Percentiles rank a stretch among this genome's conserved stretches.
phyloP scores from a whole-genome alignment of 306 rosid genomes.

The Hylodesmum podocarpum region DNA sequence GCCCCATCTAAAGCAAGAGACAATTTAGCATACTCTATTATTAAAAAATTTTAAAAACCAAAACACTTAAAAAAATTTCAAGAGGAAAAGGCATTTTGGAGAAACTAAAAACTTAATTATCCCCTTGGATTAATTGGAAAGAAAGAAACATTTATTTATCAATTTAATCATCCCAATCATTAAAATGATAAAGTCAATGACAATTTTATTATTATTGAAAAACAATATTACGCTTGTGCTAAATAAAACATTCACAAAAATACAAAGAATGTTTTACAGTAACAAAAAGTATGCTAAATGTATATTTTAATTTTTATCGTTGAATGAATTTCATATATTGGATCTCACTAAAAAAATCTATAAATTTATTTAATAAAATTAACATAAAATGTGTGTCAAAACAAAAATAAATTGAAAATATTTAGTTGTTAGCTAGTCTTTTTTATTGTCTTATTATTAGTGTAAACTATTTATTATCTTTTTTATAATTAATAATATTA shows the following conservation, averaged over 20 bases:
- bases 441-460: too few species aligned
- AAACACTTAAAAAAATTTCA: too few species aligned
- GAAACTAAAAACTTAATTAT: too few species aligned
- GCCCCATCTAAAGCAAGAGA: neutral
- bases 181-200: neutral
- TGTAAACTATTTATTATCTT: too few species aligned
- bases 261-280: neutral
- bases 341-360: neutral
- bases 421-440: neutral
- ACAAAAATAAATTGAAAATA: neutral
- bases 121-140: too few species aligned
- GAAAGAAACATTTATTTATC: neutral
- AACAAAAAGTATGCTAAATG: neutral
- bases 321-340: neutral
- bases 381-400: neutral
- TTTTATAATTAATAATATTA: too few species aligned
- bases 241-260: too few species aligned
- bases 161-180: neutral
- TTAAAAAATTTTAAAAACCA: too few species aligned
- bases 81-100: too few species aligned
- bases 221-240: neutral
- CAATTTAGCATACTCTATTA: neutral
- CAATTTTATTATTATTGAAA: neutral
- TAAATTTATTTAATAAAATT: too few species aligned
- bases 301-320: neutral